phyloP scores from a whole-genome alignment of 176 grass and related monocot genomes.

The Zea luxurians region DNA sequence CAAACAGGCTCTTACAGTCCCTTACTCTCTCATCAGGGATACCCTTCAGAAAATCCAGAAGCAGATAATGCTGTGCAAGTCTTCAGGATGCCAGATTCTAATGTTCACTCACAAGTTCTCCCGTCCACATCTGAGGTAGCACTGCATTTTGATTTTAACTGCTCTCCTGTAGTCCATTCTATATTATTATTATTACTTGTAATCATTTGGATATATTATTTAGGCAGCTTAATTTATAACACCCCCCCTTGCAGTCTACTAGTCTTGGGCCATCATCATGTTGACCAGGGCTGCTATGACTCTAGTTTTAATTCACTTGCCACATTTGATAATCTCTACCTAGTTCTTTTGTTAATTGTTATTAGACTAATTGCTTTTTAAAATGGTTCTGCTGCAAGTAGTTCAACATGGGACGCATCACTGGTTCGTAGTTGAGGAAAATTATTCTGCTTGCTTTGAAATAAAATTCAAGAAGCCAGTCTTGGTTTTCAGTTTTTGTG shows the following conservation, averaged over 20 bases:
- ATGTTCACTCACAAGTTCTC: conserved; percentile 51
- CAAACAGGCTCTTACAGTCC: not conserved
- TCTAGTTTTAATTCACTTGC: not conserved
- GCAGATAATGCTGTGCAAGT: conserved; percentile 52
- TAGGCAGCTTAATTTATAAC: not conserved
- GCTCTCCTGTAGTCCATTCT: not conserved
- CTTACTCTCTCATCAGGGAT: conserved; percentile 27
- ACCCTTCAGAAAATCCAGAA: conserved; percentile 49
- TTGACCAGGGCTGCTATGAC: not conserved
- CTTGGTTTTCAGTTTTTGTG: not conserved
- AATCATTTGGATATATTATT: not conserved
- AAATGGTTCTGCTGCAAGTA: not conserved
- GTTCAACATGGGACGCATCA: not conserved
- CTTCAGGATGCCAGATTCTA: conserved; percentile 59
- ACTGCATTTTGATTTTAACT: not conserved
- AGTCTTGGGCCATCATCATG: not conserved
- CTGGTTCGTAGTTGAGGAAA: not conserved
- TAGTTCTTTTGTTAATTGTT: too few species aligned
- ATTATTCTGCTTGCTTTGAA: not conserved
- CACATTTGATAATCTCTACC: not conserved
- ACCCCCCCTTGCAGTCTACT: not conserved
- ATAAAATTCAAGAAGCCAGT: conserved; percentile 4
- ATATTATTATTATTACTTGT: not conserved
- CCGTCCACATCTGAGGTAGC: conserved; percentile 64
- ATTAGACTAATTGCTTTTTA: not conserved